Conservation (phyloP, 352 stramenopile species). For the Phytophthora palmivora region DNA sequence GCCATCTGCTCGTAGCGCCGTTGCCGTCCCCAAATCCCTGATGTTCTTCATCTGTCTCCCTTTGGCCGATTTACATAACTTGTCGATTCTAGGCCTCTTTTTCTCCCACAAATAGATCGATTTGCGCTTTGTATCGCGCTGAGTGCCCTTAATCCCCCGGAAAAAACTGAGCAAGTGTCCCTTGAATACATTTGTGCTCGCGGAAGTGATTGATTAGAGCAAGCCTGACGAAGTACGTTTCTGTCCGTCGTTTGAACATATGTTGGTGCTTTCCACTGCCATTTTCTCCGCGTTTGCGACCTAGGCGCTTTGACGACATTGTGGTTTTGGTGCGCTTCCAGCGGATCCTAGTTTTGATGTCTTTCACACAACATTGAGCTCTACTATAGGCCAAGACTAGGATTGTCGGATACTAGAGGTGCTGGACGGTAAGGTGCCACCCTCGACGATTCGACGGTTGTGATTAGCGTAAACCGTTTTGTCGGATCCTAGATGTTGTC, state of each 20-base stretch:
- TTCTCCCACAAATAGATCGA: constrained; percentile 14
- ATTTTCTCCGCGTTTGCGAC: constrained; percentile 1
- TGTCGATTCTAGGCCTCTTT: neutral
- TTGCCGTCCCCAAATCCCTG: constrained; percentile 14
- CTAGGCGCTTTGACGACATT: constrained; percentile 1
- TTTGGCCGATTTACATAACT: neutral
- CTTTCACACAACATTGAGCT: neutral
- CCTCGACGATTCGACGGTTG: too few relatives aligned
- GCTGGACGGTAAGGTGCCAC: neutral
- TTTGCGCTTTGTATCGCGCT: constrained; percentile 4
- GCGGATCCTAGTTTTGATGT: neutral
- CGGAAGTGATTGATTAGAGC: constrained; percentile 5
- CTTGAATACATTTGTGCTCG: constrained; percentile 1
- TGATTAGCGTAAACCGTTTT: neutral
- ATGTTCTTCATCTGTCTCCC: neutral
- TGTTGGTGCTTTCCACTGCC: constrained; percentile 3
- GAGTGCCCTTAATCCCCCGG: neutral
- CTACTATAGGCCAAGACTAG: constrained; percentile 1
- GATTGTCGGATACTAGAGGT: constrained; percentile 5
- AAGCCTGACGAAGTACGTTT: neutral
- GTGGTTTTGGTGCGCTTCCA: constrained; percentile 9
- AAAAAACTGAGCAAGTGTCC: neutral
- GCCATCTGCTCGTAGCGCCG: constrained; percentile 14
- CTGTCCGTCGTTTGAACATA: neutral
- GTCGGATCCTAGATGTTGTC: constrained; percentile 1